Evolutionary conservation across 1,284 basidiomycete genomes (phyloP), one percentile per base, ranked within the genome.

Genomic region (Microbotryum violaceum): DNA sequence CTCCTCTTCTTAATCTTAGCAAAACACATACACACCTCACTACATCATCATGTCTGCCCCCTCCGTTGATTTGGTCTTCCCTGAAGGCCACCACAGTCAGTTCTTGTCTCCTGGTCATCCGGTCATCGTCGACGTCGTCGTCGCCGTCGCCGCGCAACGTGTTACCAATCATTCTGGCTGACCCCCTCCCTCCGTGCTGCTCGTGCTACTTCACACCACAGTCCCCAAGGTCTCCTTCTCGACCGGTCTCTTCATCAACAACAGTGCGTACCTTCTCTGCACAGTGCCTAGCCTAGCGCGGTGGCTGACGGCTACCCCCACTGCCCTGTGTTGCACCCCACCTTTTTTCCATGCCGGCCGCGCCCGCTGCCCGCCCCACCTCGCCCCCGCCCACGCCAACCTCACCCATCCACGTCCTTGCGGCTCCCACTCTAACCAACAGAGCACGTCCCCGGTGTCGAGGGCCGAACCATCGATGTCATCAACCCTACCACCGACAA

Each of bases 401-500:
- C 12, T 81, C 77, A 18, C 82, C 80, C 16, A 83, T 87, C 71
- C 85, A 89, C 63, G 82, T 91, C 50, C 76, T 88, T 76, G 90
- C 91, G 77, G 89, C 89, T 20, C 81, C 86, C 4, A 90, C 78
- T 18, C 12, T 42, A 6, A 9, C 14, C 14, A 42, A 42, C 10
- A 42, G 76, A 92, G 77, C 92, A 85, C 74, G 79, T 82, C 53
- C 83, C 85, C 67, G 87, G 87, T n/a, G 77, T 78, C n/a, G 81
- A 84, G 62, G 76, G 79, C 12, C 81, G 77, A 18, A 82, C 80
- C 14, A 83, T 87, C 71, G 85, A 89, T 63, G 82, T 91, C 50
- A 76, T 88, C 76, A 90, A 91, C 78, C 90, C 89, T 20, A 80
- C 86, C 5, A 90, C 78, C 44, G 91, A 88, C 64, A 83, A 87